phyloP scores from a whole-genome alignment of 768 basidiomycete genomes.

The Hericium erinaceus region DNA sequence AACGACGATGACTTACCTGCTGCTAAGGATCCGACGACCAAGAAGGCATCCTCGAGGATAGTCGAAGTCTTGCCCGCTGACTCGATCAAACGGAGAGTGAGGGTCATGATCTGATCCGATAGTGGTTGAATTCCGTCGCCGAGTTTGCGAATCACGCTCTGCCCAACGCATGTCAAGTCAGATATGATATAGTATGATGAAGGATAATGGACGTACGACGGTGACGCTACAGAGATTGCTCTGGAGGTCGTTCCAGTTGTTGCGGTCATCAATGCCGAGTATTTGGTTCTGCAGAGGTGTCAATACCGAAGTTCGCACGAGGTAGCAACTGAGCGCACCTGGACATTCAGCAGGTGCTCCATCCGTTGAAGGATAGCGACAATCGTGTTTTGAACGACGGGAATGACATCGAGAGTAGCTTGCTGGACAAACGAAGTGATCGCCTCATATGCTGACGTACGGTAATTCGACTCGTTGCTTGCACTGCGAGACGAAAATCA shows the following conservation, averaged over 20 bases:
- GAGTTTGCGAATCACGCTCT: slow-evolving; percentile 84
- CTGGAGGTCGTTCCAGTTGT: slow-evolving; percentile 98
- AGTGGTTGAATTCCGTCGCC: slow-evolving; percentile 75
- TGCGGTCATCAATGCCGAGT: slow-evolving; percentile 88
- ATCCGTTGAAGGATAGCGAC: slow-evolving; percentile 81
- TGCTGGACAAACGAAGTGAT: slow-evolving; percentile 82
- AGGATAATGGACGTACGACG: slow-evolving; percentile 44
- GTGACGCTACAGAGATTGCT: slow-evolving; percentile 89
- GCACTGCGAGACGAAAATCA: slow-evolving; percentile 31
- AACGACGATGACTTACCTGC: slow-evolving; percentile 37
- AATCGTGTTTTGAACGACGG: slow-evolving; percentile 74
- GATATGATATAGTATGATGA: too few relatives aligned
- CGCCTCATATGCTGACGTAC: slow-evolving; percentile 94
- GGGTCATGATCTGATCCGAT: slow-evolving; percentile 92
- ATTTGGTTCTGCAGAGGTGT: slow-evolving; percentile 64
- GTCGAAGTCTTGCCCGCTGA: slow-evolving; percentile 89
- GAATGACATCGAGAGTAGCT: slow-evolving; percentile 68
- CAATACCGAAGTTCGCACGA: not conserved
- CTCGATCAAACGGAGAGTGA: slow-evolving; percentile 76
- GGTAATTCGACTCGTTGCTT: slow-evolving; percentile 83
- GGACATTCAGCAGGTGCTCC: slow-evolving; percentile 79
- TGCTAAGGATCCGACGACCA: slow-evolving; percentile 83
- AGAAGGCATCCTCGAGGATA: slow-evolving; percentile 92
- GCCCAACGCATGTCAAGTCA: slow-evolving; percentile 1
- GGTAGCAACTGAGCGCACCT: slow-evolving; percentile 38